Base-by-base conservation (phyloP, 2,329 filamentous ascomycete genomes). In the Fusarium nodosum region DNA sequence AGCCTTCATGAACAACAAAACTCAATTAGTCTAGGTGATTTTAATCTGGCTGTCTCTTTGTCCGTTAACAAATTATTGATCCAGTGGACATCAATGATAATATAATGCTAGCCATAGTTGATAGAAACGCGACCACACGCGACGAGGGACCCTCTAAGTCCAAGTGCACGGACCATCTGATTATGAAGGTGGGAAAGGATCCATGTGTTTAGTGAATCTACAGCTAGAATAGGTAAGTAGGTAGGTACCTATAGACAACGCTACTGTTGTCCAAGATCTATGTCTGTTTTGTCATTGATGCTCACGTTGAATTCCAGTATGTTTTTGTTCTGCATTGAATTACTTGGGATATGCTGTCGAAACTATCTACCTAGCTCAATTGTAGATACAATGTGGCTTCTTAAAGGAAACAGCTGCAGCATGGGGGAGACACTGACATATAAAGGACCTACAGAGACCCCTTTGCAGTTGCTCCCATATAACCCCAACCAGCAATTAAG, bases 381-480 rank as follows among this genome's bases (percentile, higher is more conserved):
- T 39, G 11, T 15, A 39, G n/a, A 18, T 15, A 34, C 20, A 34
- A 34, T 48, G 20, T 48, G 16, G 12, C 20, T 16, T 39, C 18
- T 20, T 7, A 20, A 44, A 38, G 9, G 13, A 16, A 39, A 28
- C 15, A 18, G 6, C 9, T 4, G 18, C 15, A 26, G 18, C 30
- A 28, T 18, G 8, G 16, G 31, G 18, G 10, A 30, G 22, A 12
- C 9, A 41, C 22, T 10, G 7, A 5, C 3, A 39, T 39, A 39
- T 12, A 13, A 47, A 20, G 3, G 9, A 24, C 39, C 33, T 39
- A 65, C 7, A 65, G 31, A 38, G 39, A 65, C 7, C 52, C 55
- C 50, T 51, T 72, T 10, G 58, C 51, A 54, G 64, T 75, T 28
- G 64, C 44, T 0, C 73, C 72, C 11, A 75, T 16, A 38, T 60